Evolutionary conservation across 768 basidiomycete species (phyloP), one percentile per base, ranked within the genome.

Genomic region (Roridomyces roridus): DNA sequence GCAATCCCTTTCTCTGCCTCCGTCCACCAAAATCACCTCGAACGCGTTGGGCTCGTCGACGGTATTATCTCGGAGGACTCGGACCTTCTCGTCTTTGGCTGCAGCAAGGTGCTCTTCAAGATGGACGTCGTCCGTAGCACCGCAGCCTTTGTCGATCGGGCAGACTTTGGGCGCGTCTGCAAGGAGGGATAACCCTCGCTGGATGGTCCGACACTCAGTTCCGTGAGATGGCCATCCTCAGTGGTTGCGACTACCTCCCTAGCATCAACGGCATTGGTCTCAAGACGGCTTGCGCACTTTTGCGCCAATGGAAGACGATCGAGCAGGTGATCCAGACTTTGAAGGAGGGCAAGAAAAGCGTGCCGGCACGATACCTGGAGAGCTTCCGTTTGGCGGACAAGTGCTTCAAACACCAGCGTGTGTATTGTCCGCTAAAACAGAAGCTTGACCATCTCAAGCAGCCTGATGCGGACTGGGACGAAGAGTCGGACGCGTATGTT

Each of bases 41-140:
- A 98, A 68, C 85, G 84, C 45, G 71, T 78, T 39, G 93, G 93
- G 17, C 66, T 91, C 29, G 92, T 94, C 36, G 89, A 96, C 69
- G 97, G 88, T 3, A 89, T 99, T 70, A 83, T 99, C 64, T 98
- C 97, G 2, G 97, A 99, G 74, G 97, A 98, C 74, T 98, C 96
- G 0, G 97, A 99, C 72, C 80, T 99, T 25, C 87, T 98, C 56
- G 96, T 99, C 44, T 98, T 97, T 67, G 97, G 96, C n/a, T 96
- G 94, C 74, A 82, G 82, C 63, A 88, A 83, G 49, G 94, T 97
- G 11, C 83, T 97, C n/a, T 94, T 92, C 82, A 98, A 98, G 73
- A 80, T 98, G 25, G 96, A 98, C 72, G 67, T 79, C 2, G 78
- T 81, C 52, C 80, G 84, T 28, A 80, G 74, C 51, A 87, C 86